phyloP scores from a whole-genome alignment of 345 rosid genomes.

The Moricandia moricandioides region DNA sequence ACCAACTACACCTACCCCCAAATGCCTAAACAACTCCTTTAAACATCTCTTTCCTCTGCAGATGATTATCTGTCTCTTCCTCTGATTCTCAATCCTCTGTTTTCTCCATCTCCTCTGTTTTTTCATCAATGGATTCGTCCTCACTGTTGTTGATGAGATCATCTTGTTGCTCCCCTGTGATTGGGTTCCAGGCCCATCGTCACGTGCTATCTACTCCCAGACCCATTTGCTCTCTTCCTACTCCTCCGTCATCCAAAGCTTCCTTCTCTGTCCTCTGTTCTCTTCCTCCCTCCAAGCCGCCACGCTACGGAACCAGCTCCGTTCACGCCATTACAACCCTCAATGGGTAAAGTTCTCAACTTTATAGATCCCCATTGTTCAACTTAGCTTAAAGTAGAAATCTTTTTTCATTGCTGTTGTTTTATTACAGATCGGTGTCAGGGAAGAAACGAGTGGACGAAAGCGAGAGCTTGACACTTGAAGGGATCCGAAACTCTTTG shows the following conservation, averaged over 20 bases:
- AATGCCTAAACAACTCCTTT: not conserved
- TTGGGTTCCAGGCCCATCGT: conserved; percentile 28
- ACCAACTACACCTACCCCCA: conserved; percentile 33
- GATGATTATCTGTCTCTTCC: not conserved
- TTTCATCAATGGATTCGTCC: conserved; percentile 52
- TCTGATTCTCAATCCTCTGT: conserved; percentile 8
- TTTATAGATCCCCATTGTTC: not conserved
- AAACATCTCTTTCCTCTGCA: not conserved
- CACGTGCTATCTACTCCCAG: conserved; percentile 6
- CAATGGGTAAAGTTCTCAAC: conserved; percentile 41
- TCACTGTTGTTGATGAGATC: conserved; percentile 38
- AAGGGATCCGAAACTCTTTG: conserved; percentile 68
- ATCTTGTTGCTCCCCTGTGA: conserved; percentile 31
- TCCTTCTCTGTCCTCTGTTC: conserved; percentile 32
- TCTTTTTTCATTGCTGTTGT: conserved; percentile 16
- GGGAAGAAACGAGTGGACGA: conserved; percentile 61
- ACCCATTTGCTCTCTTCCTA: not conserved
- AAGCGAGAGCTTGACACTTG: conserved; percentile 70
- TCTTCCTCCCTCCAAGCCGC: conserved; percentile 31
- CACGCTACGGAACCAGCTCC: conserved; percentile 23
- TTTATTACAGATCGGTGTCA: conserved; percentile 41
- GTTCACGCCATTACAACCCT: conserved; percentile 44
- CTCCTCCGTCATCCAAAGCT: not conserved
- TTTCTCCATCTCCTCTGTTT: conserved; percentile 15
- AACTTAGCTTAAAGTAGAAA: not conserved